Conservation (phyloP, 768 basidiomycete species). For the Suillus decipiens region DNA sequence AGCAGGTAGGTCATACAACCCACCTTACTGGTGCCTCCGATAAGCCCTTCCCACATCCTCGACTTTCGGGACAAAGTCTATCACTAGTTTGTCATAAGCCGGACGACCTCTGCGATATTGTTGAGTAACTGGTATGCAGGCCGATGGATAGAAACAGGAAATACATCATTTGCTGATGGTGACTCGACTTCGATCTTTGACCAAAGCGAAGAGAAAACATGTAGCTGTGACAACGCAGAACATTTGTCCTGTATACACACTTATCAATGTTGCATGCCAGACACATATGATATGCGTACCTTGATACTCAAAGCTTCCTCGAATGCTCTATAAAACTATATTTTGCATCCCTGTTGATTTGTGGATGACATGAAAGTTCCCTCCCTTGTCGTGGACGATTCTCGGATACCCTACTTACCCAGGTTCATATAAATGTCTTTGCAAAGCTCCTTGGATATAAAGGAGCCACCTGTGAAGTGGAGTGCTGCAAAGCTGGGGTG, state of each 20-base stretch:
- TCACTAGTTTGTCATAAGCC: conserved; percentile 91
- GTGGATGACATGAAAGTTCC: conserved; percentile 97
- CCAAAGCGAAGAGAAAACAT: conserved; percentile 90
- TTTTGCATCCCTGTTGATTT: conserved; percentile 82
- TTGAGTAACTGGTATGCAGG: neutral
- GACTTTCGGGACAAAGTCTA: conserved; percentile 80
- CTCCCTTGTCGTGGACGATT: conserved; percentile 97
- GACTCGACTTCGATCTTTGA: conserved; percentile 81
- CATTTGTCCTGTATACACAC: conserved; percentile 70
- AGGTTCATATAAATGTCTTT: neutral
- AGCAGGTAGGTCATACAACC: neutral
- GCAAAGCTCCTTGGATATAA: too few species aligned
- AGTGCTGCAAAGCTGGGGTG: too few species aligned
- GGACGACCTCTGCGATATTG: conserved; percentile 59
- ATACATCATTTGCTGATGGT: conserved; percentile 84
- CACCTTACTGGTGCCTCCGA: conserved; percentile 71
- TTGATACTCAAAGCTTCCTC: conserved; percentile 95
- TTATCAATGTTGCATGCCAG: neutral
- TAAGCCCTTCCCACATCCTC: conserved; percentile 79
- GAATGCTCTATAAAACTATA: conserved; percentile 85
- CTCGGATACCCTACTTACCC: conserved; percentile 87
- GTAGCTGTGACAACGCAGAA: conserved; percentile 88
- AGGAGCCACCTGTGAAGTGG: too few species aligned
- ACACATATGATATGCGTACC: conserved; percentile 42
- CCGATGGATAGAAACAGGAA: conserved; percentile 18